Base-by-base conservation (phyloP, 2,329 filamentous ascomycete species). In the Fusarium chaquense region DNA sequence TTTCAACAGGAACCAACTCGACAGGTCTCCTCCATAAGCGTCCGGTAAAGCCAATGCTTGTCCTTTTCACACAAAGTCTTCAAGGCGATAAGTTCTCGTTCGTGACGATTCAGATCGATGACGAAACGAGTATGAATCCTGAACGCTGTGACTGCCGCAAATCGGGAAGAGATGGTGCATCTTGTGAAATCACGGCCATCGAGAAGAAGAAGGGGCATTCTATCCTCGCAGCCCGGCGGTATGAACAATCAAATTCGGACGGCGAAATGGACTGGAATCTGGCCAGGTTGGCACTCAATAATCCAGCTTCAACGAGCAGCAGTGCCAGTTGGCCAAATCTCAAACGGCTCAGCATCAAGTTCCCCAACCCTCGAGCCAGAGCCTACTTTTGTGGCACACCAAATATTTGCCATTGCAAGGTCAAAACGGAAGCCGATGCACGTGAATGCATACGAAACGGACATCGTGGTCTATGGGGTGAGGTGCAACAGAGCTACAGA, bases 131-230 rank as follows among this genome's bases (percentile, higher is more conserved):
- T 9, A 70, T 79, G 49, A 80, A 81, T 40, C 76, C 77, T 1
- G 75, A 79, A 26, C 73, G 75, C 7, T 81, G 78, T 62, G 75
- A 78, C 26, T 82, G 80, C 52, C 73, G 75, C 12, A 69, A 70
- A 28, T 72, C 76, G 0, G 73, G 71, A 15, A 62, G 49, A 28
- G 73, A 75, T n/a, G 76, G 75, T 0, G 65, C 70, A 35, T 52
- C 56, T 6, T 76, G 74, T 11, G 58, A 64, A 8, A 66, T 76
- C 16, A 72, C 70, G 0, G 62, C 73, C 11, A 73, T 79, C 8
- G 77, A 79, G 58, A 70, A 72, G 58, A 63, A 60, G 5, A 72
- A 73, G n/a, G 78, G 78, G 3, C 60, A 72, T 3, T 20, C 58
- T 11, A 62, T 67, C 15, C 51, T 79, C n/a, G 57, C 64, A 12